phyloP scores from a whole-genome alignment of 1,284 basidiomycete genomes.

The Sporisorium scitamineum region DNA sequence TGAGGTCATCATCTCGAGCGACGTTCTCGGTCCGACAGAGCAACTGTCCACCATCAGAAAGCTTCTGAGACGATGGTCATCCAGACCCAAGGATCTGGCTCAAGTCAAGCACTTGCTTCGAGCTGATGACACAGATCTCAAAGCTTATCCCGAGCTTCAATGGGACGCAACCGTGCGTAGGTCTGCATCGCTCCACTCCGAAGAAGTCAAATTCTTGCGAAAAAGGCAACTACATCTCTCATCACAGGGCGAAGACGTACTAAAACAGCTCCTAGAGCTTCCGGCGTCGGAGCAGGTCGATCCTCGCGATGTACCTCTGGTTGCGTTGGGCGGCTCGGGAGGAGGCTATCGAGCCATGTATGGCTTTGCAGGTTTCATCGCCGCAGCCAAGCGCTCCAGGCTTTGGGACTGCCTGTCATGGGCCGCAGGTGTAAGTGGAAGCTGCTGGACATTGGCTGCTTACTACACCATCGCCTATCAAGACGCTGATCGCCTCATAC shows the following conservation, averaged over 20 bases:
- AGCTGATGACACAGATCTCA: conserved; percentile 37
- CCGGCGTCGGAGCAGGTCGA: conserved; percentile 62
- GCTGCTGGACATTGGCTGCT: conserved; percentile 68
- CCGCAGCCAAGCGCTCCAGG: conserved; percentile 56
- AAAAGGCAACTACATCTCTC: conserved; percentile 41
- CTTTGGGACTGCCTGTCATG: conserved; percentile 66
- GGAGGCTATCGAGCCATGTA: conserved; percentile 69
- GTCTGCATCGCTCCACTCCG: conserved; percentile 48
- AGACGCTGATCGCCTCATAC: conserved; percentile 47
- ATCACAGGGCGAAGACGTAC: conserved; percentile 30
- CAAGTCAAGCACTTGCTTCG: conserved; percentile 48
- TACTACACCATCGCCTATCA: conserved; percentile 58
- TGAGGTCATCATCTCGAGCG: conserved; percentile 43
- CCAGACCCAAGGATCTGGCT: conserved; percentile 52
- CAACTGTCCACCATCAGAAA: conserved; percentile 25
- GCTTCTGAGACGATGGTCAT: conserved; percentile 50
- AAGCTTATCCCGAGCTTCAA: conserved; percentile 59
- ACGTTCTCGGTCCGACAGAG: conserved; percentile 33
- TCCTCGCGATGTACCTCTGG: conserved; percentile 65
- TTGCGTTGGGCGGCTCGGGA: conserved; percentile 68
- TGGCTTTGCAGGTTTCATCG: conserved; percentile 58
- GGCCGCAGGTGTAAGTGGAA: conserved; percentile 66
- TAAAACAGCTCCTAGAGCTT: conserved; percentile 49
- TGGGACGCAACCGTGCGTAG: conserved; percentile 60
- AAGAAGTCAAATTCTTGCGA: conserved; percentile 49